These are phyloP conservation scores for Gypsophila paniculata DNA, from an alignment of 179 eudicot genomes.

Conservation along the genomic window DNA sequence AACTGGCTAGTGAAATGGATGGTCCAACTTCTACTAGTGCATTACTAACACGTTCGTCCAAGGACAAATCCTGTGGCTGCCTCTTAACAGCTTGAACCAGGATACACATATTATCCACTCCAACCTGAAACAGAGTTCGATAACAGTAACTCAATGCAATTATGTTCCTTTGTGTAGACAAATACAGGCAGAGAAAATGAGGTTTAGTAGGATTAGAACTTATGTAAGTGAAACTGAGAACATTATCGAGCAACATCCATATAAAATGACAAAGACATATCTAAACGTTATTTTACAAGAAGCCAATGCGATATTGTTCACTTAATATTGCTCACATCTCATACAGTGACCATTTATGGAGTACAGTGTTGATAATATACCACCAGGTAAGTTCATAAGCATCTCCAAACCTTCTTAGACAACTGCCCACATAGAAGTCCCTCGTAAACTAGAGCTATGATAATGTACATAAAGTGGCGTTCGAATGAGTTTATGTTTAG, in stretches of 20 bases:
- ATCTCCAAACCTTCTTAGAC: too few species aligned
- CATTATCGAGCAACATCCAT: not conserved
- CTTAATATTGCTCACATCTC: not conserved
- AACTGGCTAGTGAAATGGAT: constrained; percentile 91
- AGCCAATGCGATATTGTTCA: not conserved
- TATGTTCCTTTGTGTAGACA: not conserved
- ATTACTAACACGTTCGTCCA: constrained; percentile 83
- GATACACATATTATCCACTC: constrained; percentile 99
- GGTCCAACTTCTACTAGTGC: constrained; percentile 99
- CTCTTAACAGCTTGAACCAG: constrained; percentile 92
- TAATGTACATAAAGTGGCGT: too few species aligned
- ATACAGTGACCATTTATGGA: not conserved
- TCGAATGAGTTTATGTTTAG: too few species aligned
- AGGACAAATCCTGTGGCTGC: constrained; percentile 72
- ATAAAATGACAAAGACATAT: not conserved
- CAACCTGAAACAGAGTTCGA: constrained; percentile 54
- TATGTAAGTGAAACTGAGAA: not conserved
- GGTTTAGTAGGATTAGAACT: not conserved
- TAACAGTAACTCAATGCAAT: not conserved
- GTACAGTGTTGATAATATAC: too few species aligned
- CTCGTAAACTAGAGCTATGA: too few species aligned
- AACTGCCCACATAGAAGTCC: too few species aligned
- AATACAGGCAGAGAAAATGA: not conserved
- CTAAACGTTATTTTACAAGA: not conserved
- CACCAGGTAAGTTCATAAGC: too few species aligned